Evolutionary conservation across 2,329 filamentous ascomycete species (phyloP), one percentile per base, ranked within the genome.

Genomic region (Xylaria sp.): DNA sequence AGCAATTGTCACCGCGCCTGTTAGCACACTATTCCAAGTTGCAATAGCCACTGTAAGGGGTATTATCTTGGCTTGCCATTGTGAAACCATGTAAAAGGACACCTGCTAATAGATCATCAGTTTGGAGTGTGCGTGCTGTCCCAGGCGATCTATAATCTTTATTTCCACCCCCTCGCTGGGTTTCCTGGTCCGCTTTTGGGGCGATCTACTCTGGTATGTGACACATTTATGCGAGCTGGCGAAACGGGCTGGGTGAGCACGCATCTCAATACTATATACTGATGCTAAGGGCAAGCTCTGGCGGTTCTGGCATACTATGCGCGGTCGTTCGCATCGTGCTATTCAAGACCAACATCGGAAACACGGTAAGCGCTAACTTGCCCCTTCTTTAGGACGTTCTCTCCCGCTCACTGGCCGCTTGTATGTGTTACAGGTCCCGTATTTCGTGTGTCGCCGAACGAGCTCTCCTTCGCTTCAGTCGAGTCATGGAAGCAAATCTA

Each of bases 401-500:
- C 6, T 46, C 36, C 13, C 2, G 36, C 36, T 38, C 36, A 38
- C 36, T 38, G 36, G 13, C 13, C 36, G 36, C 36, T 38, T 38
- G 36, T 6, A 6, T 38, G 36, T 38, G 5, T 38, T 6, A 40
- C 13, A 73, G 72, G 72, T 3, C 33, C 54, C 7, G 71, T 74
- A 6, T 61, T 74, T 7, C 63, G 72, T 0, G 71, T 74, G 4
- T 68, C 68, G 11, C 72, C 72, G 1, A 72, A 71, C 48, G 72
- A 74, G 61, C 40, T 74, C 10, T 59, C 44, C 11, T 73, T 74
- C 54, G 28, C 62, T 1, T 61, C 67, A 5, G 40, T 69, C 1
- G 54, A 71, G 11, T 71, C 72, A 0, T 73, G 65, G 17, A 58
- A 60, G 23, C 58, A 63, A 17, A 74, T 74, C n/a, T 74, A 74